These are phyloP conservation scores for Spencermartinsiella ligniputridi DNA, from an alignment of 1,139 yeast species.

Conservation along the genomic window DNA sequence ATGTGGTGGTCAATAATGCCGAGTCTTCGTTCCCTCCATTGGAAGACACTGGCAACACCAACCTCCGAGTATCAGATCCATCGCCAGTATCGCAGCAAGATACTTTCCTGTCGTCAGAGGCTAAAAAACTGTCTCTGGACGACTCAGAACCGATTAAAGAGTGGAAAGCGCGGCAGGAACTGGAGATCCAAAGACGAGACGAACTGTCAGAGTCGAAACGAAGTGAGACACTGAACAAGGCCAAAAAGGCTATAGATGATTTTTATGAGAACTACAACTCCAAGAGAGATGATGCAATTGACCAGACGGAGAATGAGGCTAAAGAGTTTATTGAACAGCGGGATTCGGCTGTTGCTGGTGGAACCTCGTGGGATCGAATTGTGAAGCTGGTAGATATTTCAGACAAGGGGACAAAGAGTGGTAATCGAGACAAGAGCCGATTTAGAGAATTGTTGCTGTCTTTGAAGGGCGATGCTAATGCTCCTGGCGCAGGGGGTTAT, in stretches of 20 bases:
- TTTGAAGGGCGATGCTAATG: conserved; percentile 63
- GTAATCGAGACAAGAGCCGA: conserved; percentile 61
- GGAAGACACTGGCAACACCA: conserved; percentile 31
- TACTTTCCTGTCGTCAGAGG: conserved; percentile 9
- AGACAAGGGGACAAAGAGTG: conserved; percentile 41
- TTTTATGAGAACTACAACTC: conserved; percentile 89
- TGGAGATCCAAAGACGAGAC: conserved; percentile 81
- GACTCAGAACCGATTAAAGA: conserved; percentile 42
- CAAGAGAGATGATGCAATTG: conserved; percentile 71
- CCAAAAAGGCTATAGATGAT: conserved; percentile 85
- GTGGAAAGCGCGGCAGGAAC: conserved; percentile 82
- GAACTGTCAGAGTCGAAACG: conserved; percentile 63
- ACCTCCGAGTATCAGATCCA: neutral
- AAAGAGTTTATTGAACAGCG: conserved; percentile 64
- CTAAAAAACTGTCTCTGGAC: conserved; percentile 29
- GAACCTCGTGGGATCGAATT: conserved; percentile 86
- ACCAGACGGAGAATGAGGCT: conserved; percentile 65
- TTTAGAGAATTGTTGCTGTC: conserved; percentile 63
- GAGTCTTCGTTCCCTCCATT: conserved; percentile 48
- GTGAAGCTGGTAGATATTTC: conserved; percentile 46
- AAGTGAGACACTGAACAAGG: conserved; percentile 65
- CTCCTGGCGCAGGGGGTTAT: conserved; percentile 67
- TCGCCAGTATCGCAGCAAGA: neutral
- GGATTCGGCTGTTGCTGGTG: conserved; percentile 69
- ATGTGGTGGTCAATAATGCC: conserved; percentile 45